These are phyloP conservation scores for Lathyrus tuberosus DNA, from an alignment of 306 rosid species.

Conservation along the genomic window DNA sequence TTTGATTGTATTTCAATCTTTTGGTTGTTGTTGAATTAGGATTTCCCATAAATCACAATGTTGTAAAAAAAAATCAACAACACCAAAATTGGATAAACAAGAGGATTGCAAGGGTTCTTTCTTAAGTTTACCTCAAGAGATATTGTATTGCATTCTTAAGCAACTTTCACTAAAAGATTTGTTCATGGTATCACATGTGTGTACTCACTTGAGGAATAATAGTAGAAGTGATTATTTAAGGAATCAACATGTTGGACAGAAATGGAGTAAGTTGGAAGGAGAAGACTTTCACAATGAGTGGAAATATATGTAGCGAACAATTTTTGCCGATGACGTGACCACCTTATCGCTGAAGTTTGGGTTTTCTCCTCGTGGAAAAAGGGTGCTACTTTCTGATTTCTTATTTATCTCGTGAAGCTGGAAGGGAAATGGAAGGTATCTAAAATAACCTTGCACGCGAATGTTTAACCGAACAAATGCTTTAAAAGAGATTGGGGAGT, in stretches of 20 bases:
- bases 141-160: slow-evolving; percentile 38
- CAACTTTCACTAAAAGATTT: slow-evolving; percentile 35
- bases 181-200: slow-evolving; percentile 35
- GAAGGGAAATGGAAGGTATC: no score
- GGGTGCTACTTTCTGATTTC: no score
- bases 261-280: slow-evolving; percentile 42
- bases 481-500: no score
- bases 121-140: slow-evolving; percentile 31
- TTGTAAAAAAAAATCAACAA: not conserved
- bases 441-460: no score
- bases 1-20: not conserved
- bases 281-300: slow-evolving; percentile 47
- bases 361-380: no score
- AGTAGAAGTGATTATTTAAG: slow-evolving; percentile 33
- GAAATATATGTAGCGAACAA: no score
- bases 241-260: slow-evolving; percentile 18
- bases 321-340: no score
- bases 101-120: slow-evolving; percentile 29
- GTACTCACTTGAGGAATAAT: slow-evolving; percentile 10
- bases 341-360: no score
- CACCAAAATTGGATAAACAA: slow-evolving; percentile 16
- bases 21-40: not conserved
- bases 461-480: no score
- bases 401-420: no score
- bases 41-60: slow-evolving; percentile 5